Evolutionary conservation across 73 alveolate genomes (phyloP).

Genomic region (Paramecium pentaurelia): DNA sequence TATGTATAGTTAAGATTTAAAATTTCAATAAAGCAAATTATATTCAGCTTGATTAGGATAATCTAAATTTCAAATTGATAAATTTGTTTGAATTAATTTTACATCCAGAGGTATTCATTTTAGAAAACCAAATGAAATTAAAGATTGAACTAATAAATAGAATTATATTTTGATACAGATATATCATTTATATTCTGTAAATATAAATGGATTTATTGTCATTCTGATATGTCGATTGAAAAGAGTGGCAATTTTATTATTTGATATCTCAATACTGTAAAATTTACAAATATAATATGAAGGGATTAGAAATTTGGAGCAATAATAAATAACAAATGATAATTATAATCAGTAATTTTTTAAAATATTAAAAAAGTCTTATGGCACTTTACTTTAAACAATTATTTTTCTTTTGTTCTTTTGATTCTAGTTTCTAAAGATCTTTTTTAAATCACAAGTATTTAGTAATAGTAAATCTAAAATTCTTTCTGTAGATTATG

Average conservation of each 20-base stretch:
- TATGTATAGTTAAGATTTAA: neutral
- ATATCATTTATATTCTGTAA: neutral
- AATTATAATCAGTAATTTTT: neutral
- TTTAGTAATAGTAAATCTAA: neutral
- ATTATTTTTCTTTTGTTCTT: neutral
- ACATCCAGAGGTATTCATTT: too few relatives aligned
- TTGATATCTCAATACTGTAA: neutral
- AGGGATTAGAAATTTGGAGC: neutral
- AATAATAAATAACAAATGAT: neutral
- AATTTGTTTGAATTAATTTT: too few relatives aligned
- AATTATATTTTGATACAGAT: neutral
- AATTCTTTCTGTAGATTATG: neutral
- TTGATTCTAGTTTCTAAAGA: neutral
- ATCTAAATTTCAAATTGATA: neutral
- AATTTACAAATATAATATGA: neutral
- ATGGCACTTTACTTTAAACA: constrained; percentile 10
- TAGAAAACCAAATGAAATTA: too few relatives aligned
- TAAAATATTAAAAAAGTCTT: neutral
- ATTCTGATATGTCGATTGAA: neutral
- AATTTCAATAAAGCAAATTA: neutral
- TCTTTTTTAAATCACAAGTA: constrained; percentile 1
- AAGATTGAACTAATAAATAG: too few relatives aligned
- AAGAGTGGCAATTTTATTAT: neutral
- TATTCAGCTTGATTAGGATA: neutral
- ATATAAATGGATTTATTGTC: neutral